phyloP scores from a whole-genome alignment of 1,284 basidiomycete species.

The Binderoboletus segoi region DNA sequence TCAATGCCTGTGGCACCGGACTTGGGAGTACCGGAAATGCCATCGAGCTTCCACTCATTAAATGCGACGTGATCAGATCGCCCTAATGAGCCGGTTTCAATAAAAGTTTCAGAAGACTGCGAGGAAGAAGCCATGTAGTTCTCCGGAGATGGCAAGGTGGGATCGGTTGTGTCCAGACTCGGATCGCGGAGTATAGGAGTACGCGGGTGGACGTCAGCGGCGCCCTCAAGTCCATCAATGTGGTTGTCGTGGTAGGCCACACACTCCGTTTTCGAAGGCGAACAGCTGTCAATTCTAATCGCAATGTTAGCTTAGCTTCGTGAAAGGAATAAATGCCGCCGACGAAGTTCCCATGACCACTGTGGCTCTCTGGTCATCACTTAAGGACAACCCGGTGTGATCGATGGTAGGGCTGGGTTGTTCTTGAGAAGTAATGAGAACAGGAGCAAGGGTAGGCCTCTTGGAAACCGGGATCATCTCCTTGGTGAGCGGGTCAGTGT shows the following conservation, averaged over 20 bases:
- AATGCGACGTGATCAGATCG: background rate
- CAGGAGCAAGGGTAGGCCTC: background rate
- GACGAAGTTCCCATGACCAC: background rate
- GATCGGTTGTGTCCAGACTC: background rate
- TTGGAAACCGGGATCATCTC: background rate
- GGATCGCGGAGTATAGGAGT: background rate
- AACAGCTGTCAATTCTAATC: background rate
- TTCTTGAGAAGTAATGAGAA: background rate
- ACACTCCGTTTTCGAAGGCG: background rate
- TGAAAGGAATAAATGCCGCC: background rate
- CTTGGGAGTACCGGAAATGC: background rate
- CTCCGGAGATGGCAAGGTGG: background rate
- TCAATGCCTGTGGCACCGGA: background rate
- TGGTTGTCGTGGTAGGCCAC: background rate
- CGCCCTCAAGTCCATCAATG: background rate
- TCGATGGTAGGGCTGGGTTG: background rate
- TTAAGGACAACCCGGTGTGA: background rate
- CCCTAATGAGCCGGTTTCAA: background rate
- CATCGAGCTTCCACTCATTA: background rate
- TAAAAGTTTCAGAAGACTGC: background rate
- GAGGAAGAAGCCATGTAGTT: background rate
- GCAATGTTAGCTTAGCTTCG: constrained; percentile 1
- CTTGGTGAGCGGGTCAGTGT: background rate
- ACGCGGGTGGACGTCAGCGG: background rate
- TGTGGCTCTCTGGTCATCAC: background rate